Evolutionary conservation across 2,329 filamentous ascomycete genomes (phyloP).

Genomic region (Sporothrix inflata): DNA sequence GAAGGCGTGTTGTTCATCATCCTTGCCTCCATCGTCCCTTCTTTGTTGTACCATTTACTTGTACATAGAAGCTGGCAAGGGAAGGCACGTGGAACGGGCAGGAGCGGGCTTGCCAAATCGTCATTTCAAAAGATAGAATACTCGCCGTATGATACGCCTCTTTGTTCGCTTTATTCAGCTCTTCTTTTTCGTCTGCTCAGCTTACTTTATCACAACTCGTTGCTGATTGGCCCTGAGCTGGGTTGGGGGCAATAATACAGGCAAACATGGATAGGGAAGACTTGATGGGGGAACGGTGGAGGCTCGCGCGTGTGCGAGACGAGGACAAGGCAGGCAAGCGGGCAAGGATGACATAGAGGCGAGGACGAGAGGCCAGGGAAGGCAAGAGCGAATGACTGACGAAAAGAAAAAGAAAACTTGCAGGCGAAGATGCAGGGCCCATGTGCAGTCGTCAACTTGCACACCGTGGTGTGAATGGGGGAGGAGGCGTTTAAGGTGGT

Average conservation of each 20-base stretch:
- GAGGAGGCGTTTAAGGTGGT: background rate
- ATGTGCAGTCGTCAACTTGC: conserved; percentile 4
- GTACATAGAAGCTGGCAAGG: background rate
- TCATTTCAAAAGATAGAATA: background rate
- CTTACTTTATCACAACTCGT: background rate
- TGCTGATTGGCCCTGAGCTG: background rate
- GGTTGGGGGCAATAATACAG: background rate
- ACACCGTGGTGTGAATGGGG: conserved; percentile 20
- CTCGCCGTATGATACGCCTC: background rate
- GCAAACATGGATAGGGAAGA: background rate
- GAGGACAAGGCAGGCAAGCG: background rate
- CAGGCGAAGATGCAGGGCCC: background rate
- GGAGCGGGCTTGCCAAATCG: background rate
- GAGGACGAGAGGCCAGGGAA: background rate
- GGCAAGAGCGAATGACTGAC: background rate
- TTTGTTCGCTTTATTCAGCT: background rate
- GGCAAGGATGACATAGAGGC: background rate
- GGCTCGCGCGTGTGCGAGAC: background rate
- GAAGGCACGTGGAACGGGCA: conserved; percentile 6
- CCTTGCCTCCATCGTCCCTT: background rate
- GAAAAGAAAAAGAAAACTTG: background rate
- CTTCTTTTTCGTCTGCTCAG: background rate
- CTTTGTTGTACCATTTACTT: background rate
- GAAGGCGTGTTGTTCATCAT: background rate
- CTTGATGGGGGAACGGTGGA: conserved; percentile 7